phyloP scores from a whole-genome alignment of 345 rosid genomes.

The Camelina hispida region DNA sequence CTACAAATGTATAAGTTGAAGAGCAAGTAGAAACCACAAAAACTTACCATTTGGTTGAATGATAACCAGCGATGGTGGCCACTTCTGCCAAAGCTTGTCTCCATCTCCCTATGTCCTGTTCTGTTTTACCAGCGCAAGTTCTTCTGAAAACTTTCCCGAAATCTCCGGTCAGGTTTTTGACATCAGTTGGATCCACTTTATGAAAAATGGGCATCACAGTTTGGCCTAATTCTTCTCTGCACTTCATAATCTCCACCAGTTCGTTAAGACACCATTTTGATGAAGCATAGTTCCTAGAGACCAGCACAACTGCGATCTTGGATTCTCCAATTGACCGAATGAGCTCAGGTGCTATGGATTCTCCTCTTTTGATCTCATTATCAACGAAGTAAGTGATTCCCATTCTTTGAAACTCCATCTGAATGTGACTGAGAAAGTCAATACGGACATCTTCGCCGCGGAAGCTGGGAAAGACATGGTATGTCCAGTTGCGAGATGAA shows the following conservation, averaged over 20 bases:
- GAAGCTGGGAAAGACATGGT: too few species aligned
- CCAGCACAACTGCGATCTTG: not conserved
- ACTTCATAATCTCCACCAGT: slow-evolving; percentile 22
- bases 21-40: too few species aligned
- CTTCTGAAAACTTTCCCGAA: slow-evolving; percentile 13
- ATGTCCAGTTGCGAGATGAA: too few species aligned
- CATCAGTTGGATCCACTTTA: slow-evolving; percentile 20
- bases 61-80: too few species aligned
- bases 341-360: too few species aligned
- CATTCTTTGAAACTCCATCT: slow-evolving; percentile 19
- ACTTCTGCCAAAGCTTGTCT: too few species aligned
- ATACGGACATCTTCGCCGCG: not conserved
- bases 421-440: slow-evolving; percentile 26
- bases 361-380: slow-evolving; percentile 6
- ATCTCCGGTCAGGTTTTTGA: not conserved
- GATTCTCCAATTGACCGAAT: not conserved
- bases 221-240: slow-evolving; percentile 23
- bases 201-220: slow-evolving; percentile 16
- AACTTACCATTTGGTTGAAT: too few species aligned
- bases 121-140: not conserved
- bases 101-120: not conserved
- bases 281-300: slow-evolving; percentile 25
- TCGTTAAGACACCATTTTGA: slow-evolving; percentile 33
- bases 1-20: too few species aligned
- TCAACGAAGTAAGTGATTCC: slow-evolving; percentile 8